Evolutionary conservation across 2,329 filamentous ascomycete genomes (phyloP).

Genomic region (Lojkania enalia): DNA sequence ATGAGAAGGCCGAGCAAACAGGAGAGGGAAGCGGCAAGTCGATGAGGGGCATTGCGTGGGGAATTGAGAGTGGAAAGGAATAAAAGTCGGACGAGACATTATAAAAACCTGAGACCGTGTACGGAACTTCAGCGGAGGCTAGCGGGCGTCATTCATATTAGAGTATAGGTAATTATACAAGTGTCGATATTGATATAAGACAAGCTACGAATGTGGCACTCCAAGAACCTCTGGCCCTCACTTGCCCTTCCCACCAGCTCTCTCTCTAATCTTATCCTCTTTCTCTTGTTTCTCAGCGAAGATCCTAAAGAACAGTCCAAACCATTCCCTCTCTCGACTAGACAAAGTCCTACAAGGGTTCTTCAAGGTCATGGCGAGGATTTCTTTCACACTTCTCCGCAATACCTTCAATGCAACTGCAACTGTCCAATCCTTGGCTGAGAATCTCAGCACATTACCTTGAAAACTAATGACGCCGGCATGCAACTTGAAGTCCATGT

Average conservation of each 20-base stretch:
- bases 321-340: constrained; percentile 48
- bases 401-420: constrained; percentile 87
- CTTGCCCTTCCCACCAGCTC: constrained; percentile 33
- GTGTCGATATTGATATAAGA: too few species aligned
- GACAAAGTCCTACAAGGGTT: constrained; percentile 46
- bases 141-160: too few species aligned
- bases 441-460: constrained; percentile 82
- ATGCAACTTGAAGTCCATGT: constrained; percentile 88
- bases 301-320: constrained; percentile 40
- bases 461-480: constrained; percentile 86
- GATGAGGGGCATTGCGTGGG: too few species aligned
- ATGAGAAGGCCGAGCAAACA: too few species aligned
- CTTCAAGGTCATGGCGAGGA: constrained; percentile 72
- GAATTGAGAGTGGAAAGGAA: too few species aligned
- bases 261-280: constrained; percentile 37
- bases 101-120: too few species aligned
- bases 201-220: too few species aligned
- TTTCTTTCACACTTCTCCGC: constrained; percentile 71
- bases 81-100: too few species aligned
- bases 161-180: too few species aligned
- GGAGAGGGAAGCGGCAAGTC: too few species aligned
- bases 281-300: constrained; percentile 37
- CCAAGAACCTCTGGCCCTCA: too few species aligned
- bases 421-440: constrained; percentile 84
- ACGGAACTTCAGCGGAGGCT: too few species aligned